A percentile compares a stretch with the other conserved stretches of the same genome.
Conservation (phyloP, 1,284 basidiomycete genomes). For the Austroboletus novae-zelandiae region DNA sequence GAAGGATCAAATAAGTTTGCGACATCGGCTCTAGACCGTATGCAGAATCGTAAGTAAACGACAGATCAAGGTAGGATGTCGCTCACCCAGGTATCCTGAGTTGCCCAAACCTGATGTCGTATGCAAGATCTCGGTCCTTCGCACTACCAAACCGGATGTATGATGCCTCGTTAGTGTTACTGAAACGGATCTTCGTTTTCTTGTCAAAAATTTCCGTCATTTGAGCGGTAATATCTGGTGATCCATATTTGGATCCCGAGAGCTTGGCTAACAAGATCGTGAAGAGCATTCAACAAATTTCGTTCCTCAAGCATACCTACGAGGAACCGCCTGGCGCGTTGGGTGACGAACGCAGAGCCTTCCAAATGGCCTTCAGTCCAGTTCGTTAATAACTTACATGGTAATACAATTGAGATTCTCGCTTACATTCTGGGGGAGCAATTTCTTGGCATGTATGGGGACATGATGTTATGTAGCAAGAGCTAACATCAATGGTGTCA, state of each 20-base stretch:
- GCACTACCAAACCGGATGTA: conserved; percentile 43
- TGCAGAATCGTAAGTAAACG: conserved; percentile 2
- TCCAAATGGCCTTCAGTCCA: conserved; percentile 30
- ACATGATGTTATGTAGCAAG: conserved; percentile 28
- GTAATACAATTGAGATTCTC: background rate
- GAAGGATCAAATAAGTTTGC: conserved; percentile 42
- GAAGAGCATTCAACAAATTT: background rate
- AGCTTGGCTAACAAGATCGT: conserved; percentile 32
- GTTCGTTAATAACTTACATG: conserved; percentile 6
- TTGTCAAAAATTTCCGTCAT: conserved; percentile 42
- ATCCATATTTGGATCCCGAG: conserved; percentile 33
- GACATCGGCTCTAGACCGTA: conserved; percentile 35
- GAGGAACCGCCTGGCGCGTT: conserved; percentile 33
- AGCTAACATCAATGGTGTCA: conserved; percentile 44
- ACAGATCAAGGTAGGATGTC: background rate
- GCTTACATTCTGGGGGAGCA: conserved; percentile 35
- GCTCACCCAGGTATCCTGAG: conserved; percentile 38
- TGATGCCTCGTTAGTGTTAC: conserved; percentile 31
- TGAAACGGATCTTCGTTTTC: conserved; percentile 42
- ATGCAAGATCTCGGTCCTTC: conserved; percentile 33
- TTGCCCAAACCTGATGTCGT: conserved; percentile 42
- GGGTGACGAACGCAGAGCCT: conserved; percentile 35
- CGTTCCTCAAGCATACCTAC: conserved; percentile 17
- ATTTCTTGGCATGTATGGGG: conserved; percentile 30
- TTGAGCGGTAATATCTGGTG: conserved; percentile 32